Evolutionary conservation across 2,329 filamentous ascomycete genomes (phyloP), one percentile per base, ranked within the genome.

Genomic region (Phialophora chinensis): DNA sequence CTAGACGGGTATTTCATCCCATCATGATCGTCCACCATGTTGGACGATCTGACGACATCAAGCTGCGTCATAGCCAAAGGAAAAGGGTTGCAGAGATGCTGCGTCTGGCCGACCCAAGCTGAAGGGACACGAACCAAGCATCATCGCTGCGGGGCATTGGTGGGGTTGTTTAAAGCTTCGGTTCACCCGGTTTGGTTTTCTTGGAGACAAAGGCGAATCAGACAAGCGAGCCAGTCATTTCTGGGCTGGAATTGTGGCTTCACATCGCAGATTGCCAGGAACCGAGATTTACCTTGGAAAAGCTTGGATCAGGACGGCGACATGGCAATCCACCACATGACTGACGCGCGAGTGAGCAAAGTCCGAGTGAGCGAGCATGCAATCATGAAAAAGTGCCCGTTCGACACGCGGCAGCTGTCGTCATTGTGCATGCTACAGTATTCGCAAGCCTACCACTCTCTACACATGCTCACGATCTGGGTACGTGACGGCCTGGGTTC

Each of bases 11-110:
- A 29, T 1, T 25, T 53, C 33, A 35, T 35, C 33, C 33, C 33
- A 35, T 35, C 33, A 35, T 35, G 33, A 35, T 35, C 33, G 23
- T 14, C 47, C 27, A 60, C 53, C 12, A 27, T 31, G 11, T 12
- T 55, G 60, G 49, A 27, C 27, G 8, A 62, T 54, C 60, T 62
- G 60, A 62, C 50, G 50, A 53, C 60, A 62, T 55, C 33, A 14
- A 6, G 33, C 14, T 62, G 60, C 60, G 60, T 62, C 60, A 62
- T 62, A 55, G 49, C 33, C 33, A 17, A 38, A 58, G 55, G 31
- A 42, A 58, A 23, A 35, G 12, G 29, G 12, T 29, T 27, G 33
- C 20, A 47, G 17, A 29, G 25, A 29, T 17, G 29, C 6, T 50
- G 47, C 47, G 38, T 38, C 35, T 17, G 17, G 44, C 17, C n/a